Evolutionary conservation across 139 green algal species (phyloP), one percentile per base, ranked within the genome.

Genomic region (Chlorella vulgaris): DNA sequence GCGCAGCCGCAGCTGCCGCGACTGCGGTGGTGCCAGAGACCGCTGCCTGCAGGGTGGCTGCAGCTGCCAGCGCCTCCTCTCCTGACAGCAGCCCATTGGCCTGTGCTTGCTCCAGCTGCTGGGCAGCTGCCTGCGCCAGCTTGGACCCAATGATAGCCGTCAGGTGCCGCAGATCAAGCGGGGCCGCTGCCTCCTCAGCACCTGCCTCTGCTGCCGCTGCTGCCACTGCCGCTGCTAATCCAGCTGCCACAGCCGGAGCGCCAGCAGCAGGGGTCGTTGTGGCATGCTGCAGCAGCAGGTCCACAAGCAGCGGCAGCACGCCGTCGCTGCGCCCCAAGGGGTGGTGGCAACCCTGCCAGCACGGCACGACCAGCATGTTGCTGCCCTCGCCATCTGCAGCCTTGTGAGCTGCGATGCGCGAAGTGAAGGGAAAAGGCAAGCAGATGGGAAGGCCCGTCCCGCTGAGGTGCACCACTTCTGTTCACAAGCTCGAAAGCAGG

Each of bases 341-440:
- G 74, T 80, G 58, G 0, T n/a, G 4, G 0, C 38, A 13, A 8
- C 74, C 74, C 0, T 50, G 38, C 74, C 81, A 89, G 61, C 38
- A 61, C 38, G 85, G 85, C 42, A 83, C 63, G 15, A 86, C 10
- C 8, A 89, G 51, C 81, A 86, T 86, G 60, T 85, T 83, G 39
- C 47, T 55, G 33, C 40, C 81, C 61, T 89, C 85, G 4, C 35
- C 81, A 21, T 69, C 40, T 10, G 62, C 39, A 3, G 63, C 53
- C 69, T 89, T 89, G 81, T 89, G 85, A 4, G 85, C 53, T 76
- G 74, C 36, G 8, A 47, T 0, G 70, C 3, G n/a, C 43, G 47
- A 24, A 47, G 18, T 21, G 15, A n/a, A 38, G 40, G 70, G 31
- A 26, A 28, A 15, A 38, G 33, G 66, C 7, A 10, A 18, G 7